A percentile compares a stretch with the other conserved stretches of the same genome.
Conservation (phyloP, 306 rosid genomes). For the Quercus robur region DNA sequence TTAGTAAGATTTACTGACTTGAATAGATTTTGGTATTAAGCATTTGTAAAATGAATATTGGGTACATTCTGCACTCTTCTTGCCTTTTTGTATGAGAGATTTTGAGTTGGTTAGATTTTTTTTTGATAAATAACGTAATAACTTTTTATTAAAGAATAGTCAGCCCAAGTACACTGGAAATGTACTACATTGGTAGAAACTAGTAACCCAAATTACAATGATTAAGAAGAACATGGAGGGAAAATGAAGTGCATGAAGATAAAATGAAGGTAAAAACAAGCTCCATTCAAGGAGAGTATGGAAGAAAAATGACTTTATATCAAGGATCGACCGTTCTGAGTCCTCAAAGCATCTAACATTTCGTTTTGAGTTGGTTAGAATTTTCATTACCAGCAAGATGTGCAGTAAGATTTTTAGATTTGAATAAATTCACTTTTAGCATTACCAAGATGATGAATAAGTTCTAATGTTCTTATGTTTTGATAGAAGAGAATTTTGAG, state of each 20-base stretch:
- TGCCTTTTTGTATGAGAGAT: neutral
- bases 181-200: too few relatives aligned
- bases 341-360: too few relatives aligned
- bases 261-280: too few relatives aligned
- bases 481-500: neutral
- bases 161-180: too few relatives aligned
- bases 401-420: neutral
- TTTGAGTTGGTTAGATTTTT: neutral
- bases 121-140: neutral
- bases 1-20: neutral
- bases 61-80: neutral
- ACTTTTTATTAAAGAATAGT: too few relatives aligned
- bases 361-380: neutral
- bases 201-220: too few relatives aligned
- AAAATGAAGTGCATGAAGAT: too few relatives aligned
- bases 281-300: too few relatives aligned
- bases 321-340: too few relatives aligned
- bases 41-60: neutral
- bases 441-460: neutral
- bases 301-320: too few relatives aligned
- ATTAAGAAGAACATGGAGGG: too few relatives aligned
- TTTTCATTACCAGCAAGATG: neutral
- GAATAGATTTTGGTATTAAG: conserved; percentile 7
- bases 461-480: neutral
- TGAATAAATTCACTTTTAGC: neutral